Base-by-base conservation (phyloP, 2,329 filamentous ascomycete species). In the Cryphonectria parasitica region DNA sequence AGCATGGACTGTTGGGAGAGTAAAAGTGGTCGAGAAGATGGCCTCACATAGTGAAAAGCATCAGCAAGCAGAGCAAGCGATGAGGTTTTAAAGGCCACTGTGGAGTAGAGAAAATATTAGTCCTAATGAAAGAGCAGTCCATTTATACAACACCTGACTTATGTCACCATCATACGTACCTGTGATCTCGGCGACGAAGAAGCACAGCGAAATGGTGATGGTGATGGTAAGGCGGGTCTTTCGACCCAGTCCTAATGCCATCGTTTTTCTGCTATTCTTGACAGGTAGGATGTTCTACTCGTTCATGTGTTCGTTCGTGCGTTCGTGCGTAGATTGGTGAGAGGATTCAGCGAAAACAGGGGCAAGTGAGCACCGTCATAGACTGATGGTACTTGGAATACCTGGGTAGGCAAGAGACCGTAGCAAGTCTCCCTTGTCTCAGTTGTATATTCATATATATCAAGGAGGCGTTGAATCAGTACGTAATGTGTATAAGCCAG, bases 31-130 rank as follows among this genome's bases (percentile, higher is more conserved):
- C 6, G 22, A n/a, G 62, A 66, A 64, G 34, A 45, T 36, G 52
- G 54, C 76, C 86, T 72, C 81, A 92, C 90, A 77, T 93, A 93
- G 77, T 94, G 92, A 75, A 94, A 94, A 0, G 92, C 91, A 83
- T 95, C 92, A 39, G 92, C 91, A 36, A 94, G 83, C 2, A 95
- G 83, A 0, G 91, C 91, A 15, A 95, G 83, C 0, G 92, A 94
- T 67, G 85, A 84, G 1, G 92, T 94, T 72, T 89, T 89, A 75
- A 92, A 91, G 2, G 90, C 90, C 71, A 91, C 88, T 88, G 72
- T 61, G 10, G n/a, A 54, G 58, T 56, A 36, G 34, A 64, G 25
- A 43, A 56, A 61, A 39, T 31, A 52, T 64, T 17, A 52, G n/a
- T 43, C 25, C 4, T 49, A 3, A 2, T 5, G 17, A 17, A 15